Percentiles rank a stretch among this genome's conserved stretches.
These are phyloP conservation scores for Lipomyces starkeyi DNA, from an alignment of 805 yeast genomes.

Conservation along the genomic window DNA sequence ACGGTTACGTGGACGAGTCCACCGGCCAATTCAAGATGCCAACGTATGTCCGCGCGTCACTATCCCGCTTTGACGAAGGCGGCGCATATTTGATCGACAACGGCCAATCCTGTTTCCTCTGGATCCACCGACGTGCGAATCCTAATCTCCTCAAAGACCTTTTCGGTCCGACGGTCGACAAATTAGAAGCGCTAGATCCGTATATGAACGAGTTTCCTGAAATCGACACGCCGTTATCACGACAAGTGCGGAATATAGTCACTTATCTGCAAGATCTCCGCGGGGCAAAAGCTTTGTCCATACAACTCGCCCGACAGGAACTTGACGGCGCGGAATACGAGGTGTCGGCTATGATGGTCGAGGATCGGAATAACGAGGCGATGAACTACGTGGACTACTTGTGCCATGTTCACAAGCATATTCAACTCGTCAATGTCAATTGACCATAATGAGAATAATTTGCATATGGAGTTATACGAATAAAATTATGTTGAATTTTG, in stretches of 20 bases:
- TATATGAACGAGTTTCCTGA: constrained; percentile 67
- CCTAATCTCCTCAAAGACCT: constrained; percentile 72
- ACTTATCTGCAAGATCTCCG: constrained; percentile 56
- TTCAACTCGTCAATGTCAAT: constrained; percentile 39
- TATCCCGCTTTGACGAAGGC: constrained; percentile 57
- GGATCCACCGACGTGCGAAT: constrained; percentile 73
- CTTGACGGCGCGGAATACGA: constrained; percentile 64
- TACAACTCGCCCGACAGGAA: constrained; percentile 69
- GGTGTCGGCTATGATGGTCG: constrained; percentile 68
- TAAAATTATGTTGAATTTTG: not conserved
- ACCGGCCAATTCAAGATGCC: constrained; percentile 57
- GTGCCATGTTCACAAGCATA: constrained; percentile 64
- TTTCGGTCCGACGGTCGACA: constrained; percentile 61
- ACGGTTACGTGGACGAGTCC: constrained; percentile 52
- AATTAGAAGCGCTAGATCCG: constrained; percentile 55
- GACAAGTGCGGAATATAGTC: constrained; percentile 69
- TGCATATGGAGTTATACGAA: constrained; percentile 2
- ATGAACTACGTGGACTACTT: constrained; percentile 71
- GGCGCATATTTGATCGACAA: constrained; percentile 82
- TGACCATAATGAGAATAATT: not conserved
- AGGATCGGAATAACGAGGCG: constrained; percentile 67
- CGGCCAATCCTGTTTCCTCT: constrained; percentile 62
- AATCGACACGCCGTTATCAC: constrained; percentile 69
- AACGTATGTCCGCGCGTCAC: constrained; percentile 53
- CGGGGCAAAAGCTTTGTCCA: constrained; percentile 52